Evolutionary conservation across 257 asterid genomes (phyloP).

Genomic region (Eustoma russellianum): DNA sequence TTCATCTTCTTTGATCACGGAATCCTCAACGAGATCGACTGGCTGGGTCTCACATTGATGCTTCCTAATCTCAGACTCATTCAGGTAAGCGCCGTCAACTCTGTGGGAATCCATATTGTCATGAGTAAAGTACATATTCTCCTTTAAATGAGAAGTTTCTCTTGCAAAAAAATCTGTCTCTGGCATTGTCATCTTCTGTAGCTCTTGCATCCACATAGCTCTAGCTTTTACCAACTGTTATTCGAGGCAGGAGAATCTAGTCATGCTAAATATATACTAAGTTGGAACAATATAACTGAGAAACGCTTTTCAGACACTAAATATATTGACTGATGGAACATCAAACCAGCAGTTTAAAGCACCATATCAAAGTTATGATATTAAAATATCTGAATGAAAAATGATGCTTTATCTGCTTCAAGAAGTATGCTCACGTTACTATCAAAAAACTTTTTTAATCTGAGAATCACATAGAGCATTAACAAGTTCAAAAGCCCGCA

Average conservation of each 20-base stretch:
- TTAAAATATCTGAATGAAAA: neutral
- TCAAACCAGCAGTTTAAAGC: no score
- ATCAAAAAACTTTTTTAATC: no score
- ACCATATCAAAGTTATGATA: neutral
- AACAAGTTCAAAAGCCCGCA: no score
- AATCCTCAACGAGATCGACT: conserved; percentile 45
- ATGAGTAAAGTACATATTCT: conserved; percentile 29
- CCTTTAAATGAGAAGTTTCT: conserved; percentile 34
- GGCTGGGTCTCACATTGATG: conserved; percentile 23
- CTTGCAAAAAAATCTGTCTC: conserved; percentile 49
- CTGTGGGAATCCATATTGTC: conserved; percentile 27
- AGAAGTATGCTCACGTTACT: neutral
- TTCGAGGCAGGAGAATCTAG: neutral
- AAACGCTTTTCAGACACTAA: no score
- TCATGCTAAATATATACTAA: no score
- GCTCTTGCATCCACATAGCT: conserved; percentile 87
- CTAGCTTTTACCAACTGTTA: conserved; percentile 74
- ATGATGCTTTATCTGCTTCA: neutral
- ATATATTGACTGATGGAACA: no score
- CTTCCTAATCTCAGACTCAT: conserved; percentile 42
- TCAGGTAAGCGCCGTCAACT: conserved; percentile 31
- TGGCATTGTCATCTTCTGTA: conserved; percentile 67
- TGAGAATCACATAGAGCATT: no score
- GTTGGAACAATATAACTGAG: no score
- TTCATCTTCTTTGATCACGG: conserved; percentile 53